Base-by-base conservation (phyloP, 2,329 filamentous ascomycete species). In the Fonsecaea nubica region DNA sequence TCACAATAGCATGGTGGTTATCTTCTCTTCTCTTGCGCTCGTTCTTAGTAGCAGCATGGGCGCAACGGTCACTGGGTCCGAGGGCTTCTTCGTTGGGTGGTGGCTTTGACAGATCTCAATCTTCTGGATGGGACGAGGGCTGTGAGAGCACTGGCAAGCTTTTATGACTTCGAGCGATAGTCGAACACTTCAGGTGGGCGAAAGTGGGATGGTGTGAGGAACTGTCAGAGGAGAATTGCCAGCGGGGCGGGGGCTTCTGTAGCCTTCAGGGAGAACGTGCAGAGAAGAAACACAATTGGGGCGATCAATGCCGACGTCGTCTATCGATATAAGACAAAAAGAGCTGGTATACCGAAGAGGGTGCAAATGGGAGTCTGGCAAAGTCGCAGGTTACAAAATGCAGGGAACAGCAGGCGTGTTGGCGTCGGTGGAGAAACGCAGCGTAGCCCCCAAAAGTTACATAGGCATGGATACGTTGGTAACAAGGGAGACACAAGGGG, bases 341-440 rank as follows among this genome's bases (percentile, higher is more conserved):
- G 50, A 45, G 18, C 18, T 8, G 32, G 21, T 32, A 9, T 52
- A 33, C 25, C 21, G 36, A 10, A 54, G 33, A 53, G 35, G 38
- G 10, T 21, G 32, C 36, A 15, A 54, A 18, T 38, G 58, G n/a
- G 32, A 61, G 52, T 30, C 6, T 33, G 25, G 42, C 52, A 50
- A 58, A 25, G 60, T 48, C 40, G 45, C 42, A 45, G 55, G 45
- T 36, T 35, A 32, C 45, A 54, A 33, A 58, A 58, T 18, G 45
- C 48, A 52, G 52, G 64, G 30, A 62, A 54, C 55, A 42, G 58
- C 25, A 58, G 45, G 63, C 58, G 60, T 64, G 67, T 69, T 66
- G 64, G 61, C 60, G 64, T 62, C 62, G 58, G 67, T 62, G 61
- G 64, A 66, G 61, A 64, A 66, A 63, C 55, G 62, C 52, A 63